phyloP scores from a whole-genome alignment of 2,329 filamentous ascomycete species.

The Diaporthe citrichinensis region DNA sequence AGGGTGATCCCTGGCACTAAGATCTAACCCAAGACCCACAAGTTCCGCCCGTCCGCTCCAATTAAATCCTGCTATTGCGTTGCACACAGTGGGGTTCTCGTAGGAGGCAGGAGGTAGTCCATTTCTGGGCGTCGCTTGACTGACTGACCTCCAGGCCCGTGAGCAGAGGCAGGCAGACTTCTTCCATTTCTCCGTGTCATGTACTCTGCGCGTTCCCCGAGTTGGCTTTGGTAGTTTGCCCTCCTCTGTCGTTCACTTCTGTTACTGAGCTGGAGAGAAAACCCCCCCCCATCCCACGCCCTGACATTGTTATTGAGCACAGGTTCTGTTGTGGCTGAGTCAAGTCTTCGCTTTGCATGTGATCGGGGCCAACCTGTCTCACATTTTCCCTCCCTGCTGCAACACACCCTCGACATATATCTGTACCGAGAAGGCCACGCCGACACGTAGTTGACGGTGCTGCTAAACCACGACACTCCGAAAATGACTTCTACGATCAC shows the following conservation, averaged over 20 bases:
- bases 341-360: constrained; percentile 34
- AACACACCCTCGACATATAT: not conserved
- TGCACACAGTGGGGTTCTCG: constrained; percentile 22
- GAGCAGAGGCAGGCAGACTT: not conserved
- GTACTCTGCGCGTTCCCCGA: not conserved
- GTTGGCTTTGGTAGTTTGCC: not conserved
- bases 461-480: not conserved
- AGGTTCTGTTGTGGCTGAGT: constrained; percentile 1
- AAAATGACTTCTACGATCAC: constrained; percentile 52
- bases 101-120: constrained; percentile 4
- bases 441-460: not conserved
- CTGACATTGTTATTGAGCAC: not conserved
- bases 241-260: not conserved
- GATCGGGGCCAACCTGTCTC: constrained; percentile 26
- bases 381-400: constrained; percentile 24
- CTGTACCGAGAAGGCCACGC: not conserved
- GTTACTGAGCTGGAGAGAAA: not conserved
- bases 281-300: not conserved
- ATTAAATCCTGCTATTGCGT: constrained; percentile 6
- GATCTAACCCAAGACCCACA: constrained; percentile 5
- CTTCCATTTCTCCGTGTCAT: constrained; percentile 40
- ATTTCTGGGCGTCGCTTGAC: constrained; percentile 16
- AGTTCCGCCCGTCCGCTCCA: constrained; percentile 41
- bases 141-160: constrained; percentile 23
- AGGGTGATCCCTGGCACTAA: constrained; percentile 8